Evolutionary conservation across 257 asterid species (phyloP).

Genomic region (Apocynum venetum): DNA sequence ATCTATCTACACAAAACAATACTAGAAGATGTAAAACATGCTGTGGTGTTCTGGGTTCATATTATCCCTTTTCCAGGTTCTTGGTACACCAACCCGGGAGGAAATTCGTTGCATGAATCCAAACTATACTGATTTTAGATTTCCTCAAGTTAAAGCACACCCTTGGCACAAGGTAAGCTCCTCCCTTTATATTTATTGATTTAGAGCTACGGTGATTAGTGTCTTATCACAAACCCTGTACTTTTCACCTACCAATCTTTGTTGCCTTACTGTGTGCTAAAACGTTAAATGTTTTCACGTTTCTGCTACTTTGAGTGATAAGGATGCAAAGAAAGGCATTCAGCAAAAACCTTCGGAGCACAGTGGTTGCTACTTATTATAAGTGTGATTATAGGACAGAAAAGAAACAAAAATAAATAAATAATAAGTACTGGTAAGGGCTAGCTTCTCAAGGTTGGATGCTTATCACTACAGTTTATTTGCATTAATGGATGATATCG

Average conservation of each 20-base stretch:
- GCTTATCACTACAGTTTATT: neutral
- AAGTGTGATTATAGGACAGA: neutral
- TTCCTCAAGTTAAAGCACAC: slow-evolving; percentile 92
- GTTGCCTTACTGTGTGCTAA: neutral
- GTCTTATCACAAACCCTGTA: neutral
- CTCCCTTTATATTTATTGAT: slow-evolving; percentile 2
- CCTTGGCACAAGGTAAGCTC: slow-evolving; percentile 91
- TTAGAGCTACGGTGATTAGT: slow-evolving; percentile 2
- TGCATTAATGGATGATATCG: neutral
- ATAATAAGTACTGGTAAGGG: neutral
- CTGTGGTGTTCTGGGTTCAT: slow-evolving; percentile 15
- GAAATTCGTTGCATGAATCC: slow-evolving; percentile 98
- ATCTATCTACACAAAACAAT: slow-evolving; percentile 6
- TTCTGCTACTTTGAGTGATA: slow-evolving; percentile 1
- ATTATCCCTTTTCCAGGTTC: slow-evolving; percentile 54
- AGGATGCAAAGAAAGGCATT: neutral
- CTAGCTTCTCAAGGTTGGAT: neutral
- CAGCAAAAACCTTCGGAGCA: neutral
- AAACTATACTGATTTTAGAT: slow-evolving; percentile 78
- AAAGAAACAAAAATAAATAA: neutral
- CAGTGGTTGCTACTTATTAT: neutral
- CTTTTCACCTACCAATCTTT: neutral
- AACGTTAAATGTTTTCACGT: neutral
- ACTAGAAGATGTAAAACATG: slow-evolving; percentile 12
- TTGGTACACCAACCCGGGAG: slow-evolving; percentile 94